Evolutionary conservation across 768 basidiomycete genomes (phyloP).

Genomic region (Leccinum ochraceum): DNA sequence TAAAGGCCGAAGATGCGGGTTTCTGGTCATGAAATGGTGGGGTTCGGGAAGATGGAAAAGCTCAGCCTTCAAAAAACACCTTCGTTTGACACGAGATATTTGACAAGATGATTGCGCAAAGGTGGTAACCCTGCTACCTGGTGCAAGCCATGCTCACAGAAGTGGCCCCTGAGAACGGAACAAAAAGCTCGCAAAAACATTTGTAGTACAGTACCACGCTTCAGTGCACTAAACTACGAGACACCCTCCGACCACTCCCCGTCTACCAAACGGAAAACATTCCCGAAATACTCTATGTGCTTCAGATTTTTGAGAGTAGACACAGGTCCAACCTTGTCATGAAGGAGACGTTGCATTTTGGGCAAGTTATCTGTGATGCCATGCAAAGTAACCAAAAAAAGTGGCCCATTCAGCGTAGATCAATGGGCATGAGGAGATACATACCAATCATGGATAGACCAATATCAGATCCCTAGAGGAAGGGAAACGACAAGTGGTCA

Average conservation of each 20-base stretch:
- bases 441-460: not conserved
- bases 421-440: not conserved
- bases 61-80: too few relatives aligned
- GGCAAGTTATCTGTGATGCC: not conserved
- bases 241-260: not conserved
- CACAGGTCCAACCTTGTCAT: not conserved
- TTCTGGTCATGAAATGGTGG: too few relatives aligned
- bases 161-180: too few relatives aligned
- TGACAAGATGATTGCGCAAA: too few relatives aligned
- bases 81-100: too few relatives aligned
- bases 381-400: not conserved
- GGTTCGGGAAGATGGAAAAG: too few relatives aligned
- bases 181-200: not conserved
- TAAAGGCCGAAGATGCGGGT: too few relatives aligned
- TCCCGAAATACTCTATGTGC: not conserved
- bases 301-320: not conserved
- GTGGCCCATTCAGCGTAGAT: not conserved
- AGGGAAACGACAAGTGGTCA: not conserved
- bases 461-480: not conserved
- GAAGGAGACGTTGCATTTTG: not conserved
- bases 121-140: too few relatives aligned
- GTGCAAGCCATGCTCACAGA: too few relatives aligned
- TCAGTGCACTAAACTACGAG: too few relatives aligned
- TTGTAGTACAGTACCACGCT: not conserved
- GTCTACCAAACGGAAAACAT: not conserved